Conservation (phyloP, 495 filamentous ascomycete genomes). For the Daldinia grandis region DNA sequence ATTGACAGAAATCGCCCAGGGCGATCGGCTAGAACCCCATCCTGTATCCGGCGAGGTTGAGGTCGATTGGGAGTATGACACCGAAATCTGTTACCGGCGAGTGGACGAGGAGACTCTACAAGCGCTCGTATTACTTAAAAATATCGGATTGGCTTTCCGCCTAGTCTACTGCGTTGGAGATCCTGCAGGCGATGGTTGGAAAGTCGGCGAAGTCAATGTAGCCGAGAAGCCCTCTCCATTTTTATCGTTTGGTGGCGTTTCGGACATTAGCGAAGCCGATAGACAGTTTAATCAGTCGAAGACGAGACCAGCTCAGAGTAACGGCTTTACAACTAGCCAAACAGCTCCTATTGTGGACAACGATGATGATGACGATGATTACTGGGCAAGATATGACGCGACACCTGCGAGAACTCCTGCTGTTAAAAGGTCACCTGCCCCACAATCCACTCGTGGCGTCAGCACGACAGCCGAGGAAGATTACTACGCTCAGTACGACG, state of each 20-base stretch:
- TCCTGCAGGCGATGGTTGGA: slow-evolving; percentile 79
- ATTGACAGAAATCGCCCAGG: slow-evolving; percentile 70
- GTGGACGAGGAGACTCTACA: slow-evolving; percentile 89
- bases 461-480: slow-evolving; percentile 67
- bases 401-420: slow-evolving; percentile 82
- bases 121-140: slow-evolving; percentile 64
- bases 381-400: slow-evolving; percentile 94
- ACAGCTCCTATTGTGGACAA: slow-evolving; percentile 46
- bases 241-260: slow-evolving; percentile 49
- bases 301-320: slow-evolving; percentile 25
- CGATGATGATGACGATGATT: slow-evolving; percentile 81
- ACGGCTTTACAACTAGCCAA: slow-evolving; percentile 22
- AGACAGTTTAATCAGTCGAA: slow-evolving; percentile 49
- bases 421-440: slow-evolving; percentile 67
- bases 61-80: slow-evolving; percentile 66
- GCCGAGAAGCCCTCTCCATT: slow-evolving; percentile 57
- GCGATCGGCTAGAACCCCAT: slow-evolving; percentile 81
- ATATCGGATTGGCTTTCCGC: slow-evolving; percentile 62
- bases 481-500: slow-evolving; percentile 87
- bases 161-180: slow-evolving; percentile 67
- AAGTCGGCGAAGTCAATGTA: slow-evolving; percentile 78
- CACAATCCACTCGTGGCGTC: slow-evolving; percentile 48
- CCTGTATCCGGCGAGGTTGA: slow-evolving; percentile 94
- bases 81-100: slow-evolving; percentile 72
- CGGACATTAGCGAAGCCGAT: slow-evolving; percentile 55